A percentile compares a stretch with the other conserved stretches of the same genome.
phyloP scores from a whole-genome alignment of 805 yeast genomes.

The Cyberlindnera bimundalis region DNA sequence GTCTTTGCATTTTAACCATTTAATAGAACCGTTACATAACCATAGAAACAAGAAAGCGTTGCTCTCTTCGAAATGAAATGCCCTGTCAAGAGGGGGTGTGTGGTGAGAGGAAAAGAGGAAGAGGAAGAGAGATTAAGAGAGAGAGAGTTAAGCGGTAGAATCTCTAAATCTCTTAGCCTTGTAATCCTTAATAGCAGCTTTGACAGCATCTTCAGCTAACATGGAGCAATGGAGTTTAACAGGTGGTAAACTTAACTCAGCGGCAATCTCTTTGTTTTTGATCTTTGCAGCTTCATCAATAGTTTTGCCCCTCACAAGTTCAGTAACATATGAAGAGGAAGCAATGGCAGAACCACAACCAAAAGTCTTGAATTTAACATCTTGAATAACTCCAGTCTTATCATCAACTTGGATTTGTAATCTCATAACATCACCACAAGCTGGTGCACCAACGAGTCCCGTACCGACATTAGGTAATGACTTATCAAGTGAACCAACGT shows the following conservation, averaged over 20 bases:
- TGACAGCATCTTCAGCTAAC: conserved; percentile 99
- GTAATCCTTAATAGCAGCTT: conserved; percentile 95
- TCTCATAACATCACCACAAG: conserved; percentile 99
- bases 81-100: no score
- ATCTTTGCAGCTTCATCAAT: conserved; percentile 90
- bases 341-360: conserved; percentile 99
- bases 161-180: conserved; percentile 63
- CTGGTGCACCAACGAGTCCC: conserved; percentile 98
- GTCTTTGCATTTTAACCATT: no score
- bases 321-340: conserved; percentile 91
- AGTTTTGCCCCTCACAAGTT: conserved; percentile 90
- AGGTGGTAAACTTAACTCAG: conserved; percentile 92
- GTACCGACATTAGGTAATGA: conserved; percentile 79
- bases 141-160: conserved; percentile 6
- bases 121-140: no score
- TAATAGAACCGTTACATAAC: no score
- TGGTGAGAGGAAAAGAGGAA: no score
- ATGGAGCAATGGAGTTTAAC: conserved; percentile 96
- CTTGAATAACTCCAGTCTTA: conserved; percentile 84
- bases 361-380: conserved; percentile 96
- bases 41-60: no score
- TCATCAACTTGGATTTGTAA: conserved; percentile 92
- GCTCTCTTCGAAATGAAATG: no score
- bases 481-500: conserved; percentile 91
- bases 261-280: conserved; percentile 92